Evolutionary conservation across 1,284 basidiomycete genomes (phyloP), one percentile per base, ranked within the genome.

Genomic region (Somion occarium): DNA sequence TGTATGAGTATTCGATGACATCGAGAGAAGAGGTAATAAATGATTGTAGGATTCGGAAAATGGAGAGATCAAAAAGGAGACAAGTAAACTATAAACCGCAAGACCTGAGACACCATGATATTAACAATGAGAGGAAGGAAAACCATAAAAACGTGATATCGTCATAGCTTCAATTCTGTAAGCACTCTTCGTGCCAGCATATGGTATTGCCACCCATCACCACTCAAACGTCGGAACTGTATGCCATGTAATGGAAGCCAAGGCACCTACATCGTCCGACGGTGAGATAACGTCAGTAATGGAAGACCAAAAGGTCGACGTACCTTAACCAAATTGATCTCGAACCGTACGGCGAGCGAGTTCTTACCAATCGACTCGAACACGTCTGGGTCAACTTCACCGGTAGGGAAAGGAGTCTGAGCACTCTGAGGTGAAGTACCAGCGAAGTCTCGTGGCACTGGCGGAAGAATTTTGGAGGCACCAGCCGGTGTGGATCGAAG

Each of bases 121-220:
- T 43, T 9, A 22, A 22, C 19, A 24, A 22, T 3, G 22, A 43
- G 15, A 43, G 15, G 18, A 43, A 24, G 13, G 20, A 5, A 22
- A 23, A 22, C 5, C 5, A 23, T 22, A 43, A 19, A n/a, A 13
- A 24, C 19, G 19, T 22, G 22, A 7, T 22, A 57, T 41, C 52
- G 59, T 81, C 73, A 94, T 75, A 98, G 73, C 73, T 96, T 94
- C 70, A 98, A 80, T 70, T 97, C 94, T 52, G 91, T 90, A 60
- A 98, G 69, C 41, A 98, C 93, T 53, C 94, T 79, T 63, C 93
- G 83, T n/a, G 94, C 95, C 46, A 98, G 79, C 88, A 93, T 94
- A 67, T 94, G 91, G 68, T 98, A 97, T 71, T 98, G 93, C 95
- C 94, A 98, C 2, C 92, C 92, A 60, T 98, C 93, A 2, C 95